Percentiles rank a stretch among this genome's conserved stretches.
phyloP scores from a whole-genome alignment of 108 stramenopile species.

The Fragilariopsis cylindrus region DNA sequence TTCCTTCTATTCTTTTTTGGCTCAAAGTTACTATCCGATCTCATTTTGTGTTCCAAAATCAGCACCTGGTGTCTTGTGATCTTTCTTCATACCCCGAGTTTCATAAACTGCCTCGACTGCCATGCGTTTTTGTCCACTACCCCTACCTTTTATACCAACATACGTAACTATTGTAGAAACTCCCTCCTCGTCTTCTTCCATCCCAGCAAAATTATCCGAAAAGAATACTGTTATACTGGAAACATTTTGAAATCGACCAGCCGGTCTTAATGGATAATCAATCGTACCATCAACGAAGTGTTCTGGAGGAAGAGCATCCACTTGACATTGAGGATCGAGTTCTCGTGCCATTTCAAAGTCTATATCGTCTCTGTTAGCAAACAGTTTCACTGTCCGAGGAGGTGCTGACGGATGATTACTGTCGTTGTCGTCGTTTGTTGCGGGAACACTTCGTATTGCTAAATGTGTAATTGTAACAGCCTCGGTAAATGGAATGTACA shows the following conservation, averaged over 20 bases:
- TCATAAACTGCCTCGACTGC: slow-evolving; percentile 84
- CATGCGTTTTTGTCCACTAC: slow-evolving; percentile 63
- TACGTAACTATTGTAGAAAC: slow-evolving; percentile 72
- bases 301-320: slow-evolving; percentile 67
- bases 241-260: slow-evolving; percentile 78
- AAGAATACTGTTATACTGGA: slow-evolving; percentile 77
- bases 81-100: slow-evolving; percentile 69
- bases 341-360: slow-evolving; percentile 86
- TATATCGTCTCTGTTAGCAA: slow-evolving; percentile 72
- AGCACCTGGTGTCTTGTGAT: slow-evolving; percentile 72
- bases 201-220: slow-evolving; percentile 55
- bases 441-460: slow-evolving; percentile 37
- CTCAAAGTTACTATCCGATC: background rate
- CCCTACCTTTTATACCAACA: slow-evolving; percentile 86
- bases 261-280: slow-evolving; percentile 85
- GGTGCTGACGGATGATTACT: slow-evolving; percentile 30
- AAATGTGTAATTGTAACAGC: slow-evolving; percentile 68
- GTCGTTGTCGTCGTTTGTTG: background rate
- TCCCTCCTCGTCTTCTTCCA: slow-evolving; percentile 47
- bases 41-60: slow-evolving; percentile 46
- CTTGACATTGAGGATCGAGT: slow-evolving; percentile 49
- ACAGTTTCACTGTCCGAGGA: slow-evolving; percentile 65
- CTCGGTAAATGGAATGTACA: slow-evolving; percentile 80
- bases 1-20: too few relatives aligned
- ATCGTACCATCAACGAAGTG: slow-evolving; percentile 76